phyloP scores from a whole-genome alignment of 768 basidiomycete species.

The Chalciporus chontae region DNA sequence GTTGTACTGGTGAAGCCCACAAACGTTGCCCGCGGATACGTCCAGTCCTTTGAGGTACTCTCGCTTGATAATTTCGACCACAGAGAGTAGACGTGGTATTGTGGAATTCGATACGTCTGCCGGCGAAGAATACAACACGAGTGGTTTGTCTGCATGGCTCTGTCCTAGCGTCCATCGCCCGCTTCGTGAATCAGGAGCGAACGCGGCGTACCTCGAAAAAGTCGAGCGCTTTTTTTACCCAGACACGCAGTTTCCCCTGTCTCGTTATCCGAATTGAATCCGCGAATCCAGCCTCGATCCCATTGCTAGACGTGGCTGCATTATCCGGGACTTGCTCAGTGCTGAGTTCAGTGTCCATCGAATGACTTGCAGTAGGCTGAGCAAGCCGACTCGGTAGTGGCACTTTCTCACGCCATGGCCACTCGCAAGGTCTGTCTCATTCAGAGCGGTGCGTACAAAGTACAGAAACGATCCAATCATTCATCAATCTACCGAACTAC shows the following conservation, averaged over 20 bases:
- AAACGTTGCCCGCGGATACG: slow-evolving; percentile 36
- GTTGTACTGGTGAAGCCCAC: slow-evolving; percentile 77
- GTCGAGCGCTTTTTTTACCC: slow-evolving; percentile 50
- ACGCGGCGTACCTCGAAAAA: slow-evolving; percentile 46
- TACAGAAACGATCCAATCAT: background rate
- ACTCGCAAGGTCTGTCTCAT: no score
- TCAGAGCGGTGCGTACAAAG: background rate
- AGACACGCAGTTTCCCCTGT: slow-evolving; percentile 51
- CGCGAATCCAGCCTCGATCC: slow-evolving; percentile 1
- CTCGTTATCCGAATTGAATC: slow-evolving; percentile 51
- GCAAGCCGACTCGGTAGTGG: no score
- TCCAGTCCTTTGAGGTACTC: slow-evolving; percentile 62
- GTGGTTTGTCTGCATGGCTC: slow-evolving; percentile 45
- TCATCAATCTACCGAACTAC: slow-evolving; percentile 41
- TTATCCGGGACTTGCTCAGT: background rate
- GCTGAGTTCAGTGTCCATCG: slow-evolving; percentile 16
- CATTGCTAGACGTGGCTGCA: slow-evolving; percentile 2
- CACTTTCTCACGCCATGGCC: no score
- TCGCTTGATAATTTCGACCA: slow-evolving; percentile 82
- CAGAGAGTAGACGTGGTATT: slow-evolving; percentile 64
- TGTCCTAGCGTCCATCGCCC: slow-evolving; percentile 21
- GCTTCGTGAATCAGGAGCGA: background rate
- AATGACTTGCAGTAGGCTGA: no score
- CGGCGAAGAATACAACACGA: slow-evolving; percentile 62
- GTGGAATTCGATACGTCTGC: slow-evolving; percentile 34